Evolutionary conservation across 306 rosid genomes (phyloP), one percentile per base, ranked within the genome.

Genomic region (Psophocarpus tetragonolobus): DNA sequence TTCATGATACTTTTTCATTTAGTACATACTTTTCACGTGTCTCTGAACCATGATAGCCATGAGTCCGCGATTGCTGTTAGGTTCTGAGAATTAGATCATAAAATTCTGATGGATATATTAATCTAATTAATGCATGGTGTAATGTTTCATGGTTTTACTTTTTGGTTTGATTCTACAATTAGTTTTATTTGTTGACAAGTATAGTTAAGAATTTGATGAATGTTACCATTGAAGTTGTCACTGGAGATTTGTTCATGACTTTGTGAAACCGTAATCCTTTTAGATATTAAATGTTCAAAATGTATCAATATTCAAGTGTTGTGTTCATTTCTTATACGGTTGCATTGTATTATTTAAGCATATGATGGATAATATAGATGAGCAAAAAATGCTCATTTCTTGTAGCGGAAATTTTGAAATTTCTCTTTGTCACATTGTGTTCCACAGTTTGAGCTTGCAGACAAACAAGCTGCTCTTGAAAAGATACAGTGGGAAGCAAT

Each of bases 401-500:
- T 35, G 50, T 35, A 26, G 44, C 8, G 4, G 66, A 67, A 53
- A 13, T 33, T 68, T 68, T 39, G 76, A 45, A 60, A 60, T 61
- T 72, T 47, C 6, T n/a, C 12, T 38, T 38, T 58, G 1, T 35
- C 69, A 35, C 32, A 56, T 61, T 12, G 7, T 76, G 66, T 68
- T 73, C 35, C 26, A 61, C 81, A 92, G 97, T 83, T 88, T 72
- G 87, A 82, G 84, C 92, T 92, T 77, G 97, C 97, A 18, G 96
- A 92, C 78, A 92, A 87, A 82, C 97, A 92, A 85, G 93, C 97
- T 77, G 88, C 86, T 13, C 80, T 92, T 58, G 96, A 92, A 78
- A 92, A 80, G 85, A 68, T 81, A 71, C 87, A 88, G 32, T 88
- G 97, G 96, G 92, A 90, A 84, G 87, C 90, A 44, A 78, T 77